Evolutionary conservation across 768 basidiomycete genomes (phyloP).

Genomic region (Russula vinacea): DNA sequence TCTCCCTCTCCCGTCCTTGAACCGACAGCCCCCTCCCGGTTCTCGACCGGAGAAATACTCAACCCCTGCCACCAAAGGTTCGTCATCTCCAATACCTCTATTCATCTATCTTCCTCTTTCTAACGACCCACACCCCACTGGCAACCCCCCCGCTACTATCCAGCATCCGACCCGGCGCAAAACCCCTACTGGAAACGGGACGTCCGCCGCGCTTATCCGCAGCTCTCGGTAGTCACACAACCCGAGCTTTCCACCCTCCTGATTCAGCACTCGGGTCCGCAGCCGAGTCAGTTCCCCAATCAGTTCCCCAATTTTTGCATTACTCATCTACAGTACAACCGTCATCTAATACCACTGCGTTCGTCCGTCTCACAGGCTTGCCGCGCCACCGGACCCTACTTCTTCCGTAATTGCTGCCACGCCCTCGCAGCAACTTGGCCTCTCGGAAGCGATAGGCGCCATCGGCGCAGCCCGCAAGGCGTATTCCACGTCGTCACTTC

Average conservation of each 20-base stretch:
- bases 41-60: slow-evolving; percentile 83
- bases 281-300: slow-evolving; percentile 49
- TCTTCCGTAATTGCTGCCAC: slow-evolving; percentile 48
- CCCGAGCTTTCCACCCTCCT: slow-evolving; percentile 74
- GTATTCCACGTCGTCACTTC: slow-evolving; percentile 62
- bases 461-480: slow-evolving; percentile 55
- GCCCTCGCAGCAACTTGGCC: slow-evolving; percentile 49
- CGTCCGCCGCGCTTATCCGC: slow-evolving; percentile 89
- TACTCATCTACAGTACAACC: no score
- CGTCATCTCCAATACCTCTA: background rate
- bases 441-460: slow-evolving; percentile 69
- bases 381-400: slow-evolving; percentile 44
- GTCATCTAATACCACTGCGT: background rate
- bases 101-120: slow-evolving; percentile 1
- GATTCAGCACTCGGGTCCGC: slow-evolving; percentile 68
- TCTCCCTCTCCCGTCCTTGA: slow-evolving; percentile 66
- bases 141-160: no score
- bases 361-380: background rate
- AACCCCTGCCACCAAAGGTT: slow-evolving; percentile 87
- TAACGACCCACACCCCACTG: slow-evolving; percentile 26
- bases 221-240: slow-evolving; percentile 85
- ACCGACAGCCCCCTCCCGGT: slow-evolving; percentile 85
- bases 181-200: slow-evolving; percentile 97
- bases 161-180: slow-evolving; percentile 82
- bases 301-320: slow-evolving; percentile 10